Evolutionary conservation across 1,139 yeast species (phyloP), one percentile per base, ranked within the genome.

Genomic region (Zygosaccharomyces pseudobailii): DNA sequence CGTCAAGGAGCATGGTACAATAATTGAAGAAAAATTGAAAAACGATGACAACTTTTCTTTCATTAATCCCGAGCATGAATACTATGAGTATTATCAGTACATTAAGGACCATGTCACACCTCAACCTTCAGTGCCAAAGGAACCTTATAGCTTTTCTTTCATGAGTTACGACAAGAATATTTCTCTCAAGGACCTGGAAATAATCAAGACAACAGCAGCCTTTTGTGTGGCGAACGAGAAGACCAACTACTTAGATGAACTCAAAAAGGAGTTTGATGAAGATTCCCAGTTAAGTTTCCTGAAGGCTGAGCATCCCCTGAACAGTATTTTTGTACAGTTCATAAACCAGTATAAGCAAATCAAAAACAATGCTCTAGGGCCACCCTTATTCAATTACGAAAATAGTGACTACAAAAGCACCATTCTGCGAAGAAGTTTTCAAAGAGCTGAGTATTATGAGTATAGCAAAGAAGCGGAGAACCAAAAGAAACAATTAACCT

Each of bases 151-250:
- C 5, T 71, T 80, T 42, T 66, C 71, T 19, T 84, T 84, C 58
- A 63, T 76, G 8, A 65, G 73, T 0, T 70, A 71, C 1, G 62
- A 78, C 34, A 84, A 85, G 0, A 72, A 80, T 3, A 71, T 89
- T 3, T 77, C 92, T 0, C 63, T 77, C 0, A 71, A 74, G 37
- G 96, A 89, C 63, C 67, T 84, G 35, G 85, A 84, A 37, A 71
- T 86, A 13, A 75, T 92, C 37, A 85, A 86, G 58, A 61, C 80
- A 3, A 79, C 92, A 0, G 97, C 97, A 0, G 72, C 80, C 46
- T 82, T 78, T 58, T 79, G 79, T 2, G 87, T 81, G 2, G 59
- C 66, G 17, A 55, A 52, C 33, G 62, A 77, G 3, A 57, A 66
- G 19, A 79, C 82, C 55, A 87, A 67, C 20, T 79, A 78, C 55